Evolutionary conservation across 1,284 basidiomycete genomes (phyloP), one percentile per base, ranked within the genome.

Genomic region (Moesziomyces parantarcticus): DNA sequence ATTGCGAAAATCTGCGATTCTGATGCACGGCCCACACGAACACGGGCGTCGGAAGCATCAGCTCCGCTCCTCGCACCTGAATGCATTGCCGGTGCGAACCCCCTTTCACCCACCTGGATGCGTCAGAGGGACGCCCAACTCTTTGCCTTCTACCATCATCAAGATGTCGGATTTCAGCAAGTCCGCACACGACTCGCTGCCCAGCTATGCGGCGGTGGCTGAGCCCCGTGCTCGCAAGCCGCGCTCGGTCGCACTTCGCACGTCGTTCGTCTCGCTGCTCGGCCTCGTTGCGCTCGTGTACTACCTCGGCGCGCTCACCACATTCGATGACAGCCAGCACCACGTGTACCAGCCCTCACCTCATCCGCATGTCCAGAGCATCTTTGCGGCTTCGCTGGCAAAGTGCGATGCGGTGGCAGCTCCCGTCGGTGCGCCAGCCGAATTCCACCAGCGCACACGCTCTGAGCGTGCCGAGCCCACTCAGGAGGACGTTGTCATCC

Each of bases 381-480:
- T 55, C 52, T 74, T 74, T 34, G 18, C 57, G n/a, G 50, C 40
- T 1, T 61, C 71, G 34, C 46, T 74, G 26, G 63, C 53, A 21
- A 66, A 75, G 39, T 81, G 79, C 47, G 47, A 57, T 25, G 50
- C 58, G 5, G 54, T 61, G 21, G 14, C 43, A 3, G 75, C 76
- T 1, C 65, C 56, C 20, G 73, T 62, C 1, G 79, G 87, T 0
- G 88, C 90, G 10, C 85, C 89, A 16, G 77, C 84, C 0, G 78
- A 85, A 26, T 91, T 91, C 77, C 80, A 84, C 46, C 80, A 84
- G 29, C 88, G 93, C 14, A 87, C 87, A 8, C 83, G 82, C 36
- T 92, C 90, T 6, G 92, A 94, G 79, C 86, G 92, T 42, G 92
- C 88, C 75, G 91, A 90, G 54, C 83, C 84, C 7, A 90, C 89